A percentile compares a stretch with the other conserved stretches of the same genome.
phyloP scores from a whole-genome alignment of 176 grass and related monocot genomes.

The Tuctoria greenei region DNA sequence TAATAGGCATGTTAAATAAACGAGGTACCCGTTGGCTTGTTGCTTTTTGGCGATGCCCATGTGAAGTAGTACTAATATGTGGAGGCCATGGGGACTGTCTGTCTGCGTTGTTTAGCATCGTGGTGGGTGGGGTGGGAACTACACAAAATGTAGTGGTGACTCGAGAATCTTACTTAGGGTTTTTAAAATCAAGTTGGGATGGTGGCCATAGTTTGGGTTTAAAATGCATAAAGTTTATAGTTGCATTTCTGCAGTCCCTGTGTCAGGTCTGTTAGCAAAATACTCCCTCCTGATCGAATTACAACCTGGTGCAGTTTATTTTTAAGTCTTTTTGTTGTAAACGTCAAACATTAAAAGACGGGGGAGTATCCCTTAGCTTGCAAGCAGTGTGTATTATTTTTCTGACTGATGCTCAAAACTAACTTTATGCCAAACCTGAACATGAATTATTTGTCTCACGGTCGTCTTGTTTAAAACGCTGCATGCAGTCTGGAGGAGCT shows the following conservation, averaged over 20 bases:
- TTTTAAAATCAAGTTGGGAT: not conserved
- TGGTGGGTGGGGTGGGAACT: no score
- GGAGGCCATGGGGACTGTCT: not conserved
- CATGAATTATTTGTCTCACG: not conserved
- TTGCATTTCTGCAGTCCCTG: not conserved
- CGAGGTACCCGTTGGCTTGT: conserved; percentile 2
- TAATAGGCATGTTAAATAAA: not conserved
- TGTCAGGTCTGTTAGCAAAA: not conserved
- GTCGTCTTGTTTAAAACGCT: not conserved
- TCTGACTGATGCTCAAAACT: not conserved
- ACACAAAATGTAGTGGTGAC: not conserved
- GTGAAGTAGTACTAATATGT: conserved; percentile 38
- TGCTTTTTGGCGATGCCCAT: conserved; percentile 30
- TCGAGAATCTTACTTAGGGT: conserved; percentile 9
- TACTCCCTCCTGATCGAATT: no score
- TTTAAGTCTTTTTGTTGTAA: no score
- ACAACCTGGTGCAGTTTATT: no score
- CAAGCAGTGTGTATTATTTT: not conserved
- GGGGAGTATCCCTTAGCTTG: no score
- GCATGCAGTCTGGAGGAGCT: conserved; percentile 52
- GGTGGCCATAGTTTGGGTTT: not conserved
- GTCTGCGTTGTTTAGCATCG: conserved; percentile 11
- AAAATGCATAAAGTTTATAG: not conserved
- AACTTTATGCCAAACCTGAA: not conserved
- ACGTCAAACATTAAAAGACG: no score